Conservation (phyloP, 148 eudicot species). For the Cornus controversa region DNA sequence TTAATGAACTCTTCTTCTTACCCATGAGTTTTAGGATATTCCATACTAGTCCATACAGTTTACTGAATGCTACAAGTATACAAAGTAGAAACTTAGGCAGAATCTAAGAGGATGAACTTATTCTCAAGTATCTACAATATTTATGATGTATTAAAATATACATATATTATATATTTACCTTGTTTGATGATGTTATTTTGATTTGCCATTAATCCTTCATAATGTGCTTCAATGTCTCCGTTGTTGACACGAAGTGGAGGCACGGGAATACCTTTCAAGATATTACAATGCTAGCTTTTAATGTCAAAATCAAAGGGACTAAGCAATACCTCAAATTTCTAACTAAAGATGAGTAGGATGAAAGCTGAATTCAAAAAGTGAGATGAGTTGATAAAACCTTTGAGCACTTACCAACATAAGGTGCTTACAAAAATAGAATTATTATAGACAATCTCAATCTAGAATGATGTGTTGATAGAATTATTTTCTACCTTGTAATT, state of each 20-base stretch:
- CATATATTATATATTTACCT: background rate
- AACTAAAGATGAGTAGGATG: too few species aligned
- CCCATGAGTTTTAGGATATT: constrained; percentile 8
- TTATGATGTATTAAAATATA: too few species aligned
- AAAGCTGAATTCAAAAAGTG: too few species aligned
- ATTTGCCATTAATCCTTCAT: background rate
- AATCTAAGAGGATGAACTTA: background rate
- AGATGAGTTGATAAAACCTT: too few species aligned
- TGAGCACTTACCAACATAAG: background rate
- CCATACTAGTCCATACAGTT: background rate
- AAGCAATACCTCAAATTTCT: too few species aligned
- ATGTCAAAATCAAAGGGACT: background rate
- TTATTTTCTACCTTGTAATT: background rate
- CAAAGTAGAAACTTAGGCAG: background rate
- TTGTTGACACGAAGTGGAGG: constrained; percentile 1
- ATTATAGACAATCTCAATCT: background rate
- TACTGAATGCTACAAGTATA: constrained; percentile 3
- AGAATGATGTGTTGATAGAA: background rate
- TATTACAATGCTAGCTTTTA: background rate
- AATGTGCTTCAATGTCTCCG: background rate
- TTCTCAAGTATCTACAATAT: too few species aligned
- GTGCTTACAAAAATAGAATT: background rate
- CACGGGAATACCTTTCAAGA: constrained; percentile 8
- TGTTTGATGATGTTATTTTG: background rate
- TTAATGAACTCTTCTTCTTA: background rate